Percentiles rank a stretch among this genome's conserved stretches.
These are phyloP conservation scores for Syncephalastrum racemosum DNA, from an alignment of 371 early-diverging fungal species.

Conservation along the genomic window DNA sequence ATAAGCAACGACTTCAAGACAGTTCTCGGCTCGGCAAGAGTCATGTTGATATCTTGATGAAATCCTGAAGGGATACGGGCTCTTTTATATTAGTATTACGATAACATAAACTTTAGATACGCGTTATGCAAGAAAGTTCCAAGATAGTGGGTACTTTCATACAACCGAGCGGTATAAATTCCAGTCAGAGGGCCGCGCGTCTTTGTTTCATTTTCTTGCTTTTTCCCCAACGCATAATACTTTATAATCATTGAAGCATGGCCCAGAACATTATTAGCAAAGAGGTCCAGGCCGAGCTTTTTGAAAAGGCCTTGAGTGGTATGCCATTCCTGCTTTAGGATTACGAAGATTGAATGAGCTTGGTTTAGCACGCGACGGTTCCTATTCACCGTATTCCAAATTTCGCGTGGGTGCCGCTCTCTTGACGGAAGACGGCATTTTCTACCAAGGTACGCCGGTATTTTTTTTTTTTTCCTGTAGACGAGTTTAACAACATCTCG, in stretches of 20 bases:
- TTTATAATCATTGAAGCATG: not conserved
- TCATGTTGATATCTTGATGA: conserved; percentile 37
- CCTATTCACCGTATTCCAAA: conserved; percentile 83
- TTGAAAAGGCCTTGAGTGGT: conserved; percentile 11
- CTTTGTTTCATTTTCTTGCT: not conserved
- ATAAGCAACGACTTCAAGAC: conserved; percentile 21
- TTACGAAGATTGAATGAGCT: not conserved
- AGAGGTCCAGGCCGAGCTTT: conserved; percentile 12
- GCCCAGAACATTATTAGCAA: not conserved
- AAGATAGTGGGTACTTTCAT: no score
- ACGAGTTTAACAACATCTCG: not conserved
- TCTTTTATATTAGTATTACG: not conserved
- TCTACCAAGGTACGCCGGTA: conserved; percentile 55
- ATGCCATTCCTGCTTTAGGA: not conserved
- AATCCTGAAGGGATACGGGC: conserved; percentile 18
- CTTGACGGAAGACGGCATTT: conserved; percentile 60
- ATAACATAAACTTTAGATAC: no score
- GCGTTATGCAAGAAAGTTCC: no score
- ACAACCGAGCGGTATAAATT: no score
- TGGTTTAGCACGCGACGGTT: conserved; percentile 44
- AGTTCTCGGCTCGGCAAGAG: conserved; percentile 38
- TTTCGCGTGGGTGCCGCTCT: conserved; percentile 84
- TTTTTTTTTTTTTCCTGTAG: not conserved
- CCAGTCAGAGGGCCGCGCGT: not conserved
- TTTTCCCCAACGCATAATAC: no score